Conservation (phyloP, 345 rosid genomes). For the Lepidium didymum region DNA sequence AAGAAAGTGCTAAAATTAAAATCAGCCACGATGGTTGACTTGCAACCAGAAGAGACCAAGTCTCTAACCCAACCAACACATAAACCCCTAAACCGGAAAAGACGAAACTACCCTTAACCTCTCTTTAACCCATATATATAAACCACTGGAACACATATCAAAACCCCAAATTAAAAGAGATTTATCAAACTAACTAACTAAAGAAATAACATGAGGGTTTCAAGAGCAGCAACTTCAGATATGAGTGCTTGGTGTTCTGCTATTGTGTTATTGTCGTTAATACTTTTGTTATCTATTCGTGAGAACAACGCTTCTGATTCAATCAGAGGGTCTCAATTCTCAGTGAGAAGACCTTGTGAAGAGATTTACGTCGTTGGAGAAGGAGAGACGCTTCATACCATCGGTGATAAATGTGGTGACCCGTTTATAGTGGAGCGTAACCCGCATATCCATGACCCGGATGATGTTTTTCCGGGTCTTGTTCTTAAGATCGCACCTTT, state of each 20-base stretch:
- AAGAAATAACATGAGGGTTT: slow-evolving; percentile 15
- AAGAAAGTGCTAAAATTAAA: slow-evolving; percentile 11
- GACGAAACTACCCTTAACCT: slow-evolving; percentile 8
- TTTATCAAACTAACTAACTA: too few species aligned
- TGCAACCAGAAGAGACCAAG: slow-evolving; percentile 15
- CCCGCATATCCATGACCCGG: slow-evolving; percentile 83
- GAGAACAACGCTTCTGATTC: slow-evolving; percentile 33
- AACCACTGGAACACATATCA: background rate
- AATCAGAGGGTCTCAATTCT: slow-evolving; percentile 40
- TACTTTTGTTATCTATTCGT: slow-evolving; percentile 44
- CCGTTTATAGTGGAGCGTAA: slow-evolving; percentile 70
- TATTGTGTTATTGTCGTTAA: slow-evolving; percentile 35
- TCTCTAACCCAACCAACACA: slow-evolving; percentile 28
- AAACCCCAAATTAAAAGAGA: background rate
- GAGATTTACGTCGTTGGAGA: slow-evolving; percentile 73
- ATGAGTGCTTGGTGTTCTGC: slow-evolving; percentile 66
- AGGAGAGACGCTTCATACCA: slow-evolving; percentile 75
- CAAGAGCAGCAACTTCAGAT: slow-evolving; percentile 31
- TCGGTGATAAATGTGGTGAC: slow-evolving; percentile 71
- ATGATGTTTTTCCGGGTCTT: slow-evolving; percentile 80
- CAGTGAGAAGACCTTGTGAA: slow-evolving; percentile 43
- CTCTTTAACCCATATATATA: background rate
- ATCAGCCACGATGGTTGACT: slow-evolving; percentile 24
- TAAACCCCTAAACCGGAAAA: background rate
- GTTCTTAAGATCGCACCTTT: slow-evolving; percentile 65